Conservation (phyloP, 2,329 filamentous ascomycete genomes). For the Clarireedia paspali region DNA sequence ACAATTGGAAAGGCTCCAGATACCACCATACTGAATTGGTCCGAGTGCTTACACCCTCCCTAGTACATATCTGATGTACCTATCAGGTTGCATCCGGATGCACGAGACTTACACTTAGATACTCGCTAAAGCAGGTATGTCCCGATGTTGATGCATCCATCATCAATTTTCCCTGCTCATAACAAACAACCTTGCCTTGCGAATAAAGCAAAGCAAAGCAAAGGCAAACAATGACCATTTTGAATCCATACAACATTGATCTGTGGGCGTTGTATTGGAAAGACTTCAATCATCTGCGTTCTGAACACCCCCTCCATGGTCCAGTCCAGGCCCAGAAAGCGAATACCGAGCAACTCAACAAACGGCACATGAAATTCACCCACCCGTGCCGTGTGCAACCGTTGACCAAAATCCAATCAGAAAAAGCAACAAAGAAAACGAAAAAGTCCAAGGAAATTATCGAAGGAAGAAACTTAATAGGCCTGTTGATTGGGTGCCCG, state of each 20-base stretch:
- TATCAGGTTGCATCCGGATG: constrained; percentile 1
- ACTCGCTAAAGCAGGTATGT: constrained; percentile 6
- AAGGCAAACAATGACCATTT: background rate
- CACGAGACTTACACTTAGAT: background rate
- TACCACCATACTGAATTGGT: background rate
- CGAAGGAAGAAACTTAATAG: background rate
- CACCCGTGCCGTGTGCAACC: background rate
- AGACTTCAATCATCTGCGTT: background rate
- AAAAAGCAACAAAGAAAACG: background rate
- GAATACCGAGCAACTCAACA: background rate
- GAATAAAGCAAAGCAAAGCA: background rate
- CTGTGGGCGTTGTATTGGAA: constrained; percentile 3
- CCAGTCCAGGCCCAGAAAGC: background rate
- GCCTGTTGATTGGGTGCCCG: background rate
- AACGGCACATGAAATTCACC: constrained; percentile 1
- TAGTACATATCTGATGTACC: background rate
- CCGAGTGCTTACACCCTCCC: background rate
- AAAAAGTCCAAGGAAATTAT: background rate
- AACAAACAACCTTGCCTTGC: background rate
- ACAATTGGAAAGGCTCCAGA: background rate
- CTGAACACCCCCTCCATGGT: background rate
- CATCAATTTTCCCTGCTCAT: background rate
- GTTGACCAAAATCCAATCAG: background rate
- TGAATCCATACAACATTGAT: background rate
- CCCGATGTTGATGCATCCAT: background rate